Base-by-base conservation (phyloP, 208 protist genomes). In the Crithidia sp. region DNA sequence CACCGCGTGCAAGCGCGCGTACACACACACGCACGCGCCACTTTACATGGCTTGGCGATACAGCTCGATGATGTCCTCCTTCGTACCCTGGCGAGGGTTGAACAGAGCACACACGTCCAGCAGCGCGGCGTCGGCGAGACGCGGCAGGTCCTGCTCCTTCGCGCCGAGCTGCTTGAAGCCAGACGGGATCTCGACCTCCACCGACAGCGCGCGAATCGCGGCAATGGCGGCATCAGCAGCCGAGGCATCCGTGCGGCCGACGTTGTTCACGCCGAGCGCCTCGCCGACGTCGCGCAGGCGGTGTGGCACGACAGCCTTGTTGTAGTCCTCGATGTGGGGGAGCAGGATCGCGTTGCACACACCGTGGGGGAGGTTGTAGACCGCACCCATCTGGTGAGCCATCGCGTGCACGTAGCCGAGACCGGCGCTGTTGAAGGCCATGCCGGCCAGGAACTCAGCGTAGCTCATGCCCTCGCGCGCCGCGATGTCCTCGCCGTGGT, bases 371-470 rank as follows among this genome's bases (percentile, higher is more conserved):
- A 94, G 76, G 77, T 97, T 72, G 79, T 90, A 97, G 40, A 94
- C 79, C 36, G 79, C 77, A 67, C 94, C 94, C 50, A 98, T 81
- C 73, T 94, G 93, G 61, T 98, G 93, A 13, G 95, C 91, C 67
- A 95, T 89, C 17, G 91, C 91, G 71, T 98, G 95, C 67, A 90
- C 87, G 72, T 95, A 90, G 58, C 91, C 95, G 36, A 98, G 82
- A 49, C 93, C 91, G 13, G 89, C 91, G 74, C 90, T 96, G 76
- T 92, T 89, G 77, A 98, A 98, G 52, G 95, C 95, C 84, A 98
- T 96, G 41, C 94, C 95, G 45, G 93, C 93, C 43, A 98, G 81
- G 61, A 82, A 88, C 74, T 94, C 79, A 3, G 89, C 92, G 64
- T 93, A 88, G 70, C 89, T 88, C 88, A 98, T 96, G 68, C 87